Evolutionary conservation across 1,284 basidiomycete species (phyloP).

Genomic region (Cutaneotrichosporon arboriforme): DNA sequence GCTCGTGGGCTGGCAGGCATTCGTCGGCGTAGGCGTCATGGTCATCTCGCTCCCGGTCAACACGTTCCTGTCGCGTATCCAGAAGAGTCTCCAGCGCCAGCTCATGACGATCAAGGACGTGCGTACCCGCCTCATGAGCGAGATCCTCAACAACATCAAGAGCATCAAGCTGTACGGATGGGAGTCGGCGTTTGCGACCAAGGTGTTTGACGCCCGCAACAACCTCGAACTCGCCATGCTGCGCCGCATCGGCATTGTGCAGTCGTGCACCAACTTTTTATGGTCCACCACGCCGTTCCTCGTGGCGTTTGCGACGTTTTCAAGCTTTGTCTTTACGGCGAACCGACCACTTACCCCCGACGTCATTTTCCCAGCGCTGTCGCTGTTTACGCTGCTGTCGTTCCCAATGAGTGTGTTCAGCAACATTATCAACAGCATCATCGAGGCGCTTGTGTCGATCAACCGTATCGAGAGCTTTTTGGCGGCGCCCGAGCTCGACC

Average conservation of each 20-base stretch:
- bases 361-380: constrained; percentile 89
- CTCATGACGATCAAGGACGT: constrained; percentile 83
- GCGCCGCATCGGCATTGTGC: constrained; percentile 68
- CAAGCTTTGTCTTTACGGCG: constrained; percentile 67
- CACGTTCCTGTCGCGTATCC: constrained; percentile 64
- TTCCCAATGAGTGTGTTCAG: constrained; percentile 71
- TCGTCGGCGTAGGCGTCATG: constrained; percentile 91
- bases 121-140: constrained; percentile 53
- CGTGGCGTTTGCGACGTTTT: constrained; percentile 80
- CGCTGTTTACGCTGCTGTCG: constrained; percentile 85
- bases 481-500: constrained; percentile 70
- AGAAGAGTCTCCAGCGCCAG: constrained; percentile 73
- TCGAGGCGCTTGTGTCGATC: constrained; percentile 71
- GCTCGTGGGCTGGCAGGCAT: constrained; percentile 84
- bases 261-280: constrained; percentile 38
- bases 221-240: constrained; percentile 77
- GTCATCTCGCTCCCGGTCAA: constrained; percentile 70
- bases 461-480: constrained; percentile 74
- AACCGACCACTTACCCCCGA: constrained; percentile 75
- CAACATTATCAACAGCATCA: constrained; percentile 48
- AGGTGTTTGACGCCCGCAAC: constrained; percentile 71
- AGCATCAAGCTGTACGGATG: constrained; percentile 56
- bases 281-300: constrained; percentile 52
- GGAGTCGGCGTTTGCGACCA: constrained; percentile 77
- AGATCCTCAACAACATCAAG: constrained; percentile 79